phyloP scores from a whole-genome alignment of 768 basidiomycete species.

The Rhizopogon rudus region DNA sequence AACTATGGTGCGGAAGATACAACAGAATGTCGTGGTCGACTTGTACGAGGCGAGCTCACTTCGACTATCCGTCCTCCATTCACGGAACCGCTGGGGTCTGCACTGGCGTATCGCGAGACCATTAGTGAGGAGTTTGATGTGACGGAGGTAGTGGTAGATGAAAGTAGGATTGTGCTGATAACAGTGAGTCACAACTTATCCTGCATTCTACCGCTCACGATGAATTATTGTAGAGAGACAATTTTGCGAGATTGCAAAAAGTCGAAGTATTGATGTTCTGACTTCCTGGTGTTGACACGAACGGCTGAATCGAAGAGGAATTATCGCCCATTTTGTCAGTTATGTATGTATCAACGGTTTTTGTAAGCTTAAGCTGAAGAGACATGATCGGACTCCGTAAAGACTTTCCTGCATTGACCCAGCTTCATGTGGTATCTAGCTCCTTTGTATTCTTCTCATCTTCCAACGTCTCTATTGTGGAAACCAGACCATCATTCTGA shows the following conservation, averaged over 20 bases:
- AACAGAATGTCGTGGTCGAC: conserved; percentile 20
- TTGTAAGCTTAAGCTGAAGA: no score
- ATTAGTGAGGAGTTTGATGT: no score
- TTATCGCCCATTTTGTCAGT: no score
- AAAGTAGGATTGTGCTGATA: conserved; percentile 42
- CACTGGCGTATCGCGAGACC: no score
- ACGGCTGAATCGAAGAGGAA: no score
- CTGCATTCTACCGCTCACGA: neutral
- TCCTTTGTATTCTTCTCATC: conserved; percentile 63
- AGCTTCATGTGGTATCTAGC: conserved; percentile 60
- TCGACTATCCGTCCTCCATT: conserved; percentile 38
- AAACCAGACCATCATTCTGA: conserved; percentile 69
- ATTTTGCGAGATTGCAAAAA: conserved; percentile 30
- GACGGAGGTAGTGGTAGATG: conserved; percentile 26
- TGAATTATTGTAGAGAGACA: conserved; percentile 27
- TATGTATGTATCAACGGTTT: no score
- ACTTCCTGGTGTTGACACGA: neutral
- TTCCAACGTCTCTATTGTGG: conserved; percentile 75
- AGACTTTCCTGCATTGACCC: conserved; percentile 61
- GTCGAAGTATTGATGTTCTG: conserved; percentile 36
- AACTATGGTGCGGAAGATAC: conserved; percentile 2
- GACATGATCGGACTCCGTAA: neutral
- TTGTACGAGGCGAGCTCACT: conserved; percentile 8
- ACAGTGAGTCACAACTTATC: conserved; percentile 28
- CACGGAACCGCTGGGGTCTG: no score